Percentiles rank a stretch among this genome's conserved stretches.
These are phyloP conservation scores for Xylaria sp. DNA, from an alignment of 2,329 filamentous ascomycete genomes.

Conservation along the genomic window DNA sequence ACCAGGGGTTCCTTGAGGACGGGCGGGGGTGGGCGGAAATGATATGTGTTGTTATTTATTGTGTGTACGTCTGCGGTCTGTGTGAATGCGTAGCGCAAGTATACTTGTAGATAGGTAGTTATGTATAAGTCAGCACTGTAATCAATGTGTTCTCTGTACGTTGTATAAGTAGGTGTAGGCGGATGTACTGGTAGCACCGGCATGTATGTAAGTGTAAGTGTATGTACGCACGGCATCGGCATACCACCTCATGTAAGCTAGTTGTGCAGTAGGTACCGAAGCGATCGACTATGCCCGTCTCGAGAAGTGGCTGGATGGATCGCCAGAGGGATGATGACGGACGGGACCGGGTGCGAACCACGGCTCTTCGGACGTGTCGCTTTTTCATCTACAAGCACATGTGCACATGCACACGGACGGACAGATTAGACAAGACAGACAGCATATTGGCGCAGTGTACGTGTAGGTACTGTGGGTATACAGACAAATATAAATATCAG, in stretches of 20 bases:
- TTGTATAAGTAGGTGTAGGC: neutral
- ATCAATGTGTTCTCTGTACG: constrained; percentile 1
- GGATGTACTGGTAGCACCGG: constrained; percentile 1
- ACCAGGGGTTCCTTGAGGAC: constrained; percentile 13
- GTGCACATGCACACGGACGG: constrained; percentile 1
- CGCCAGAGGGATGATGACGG: constrained; percentile 16
- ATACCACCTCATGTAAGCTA: constrained; percentile 32
- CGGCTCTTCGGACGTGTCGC: constrained; percentile 20
- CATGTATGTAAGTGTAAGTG: constrained; percentile 6
- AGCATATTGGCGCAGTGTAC: neutral
- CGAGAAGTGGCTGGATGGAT: constrained; percentile 11
- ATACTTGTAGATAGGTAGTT: constrained; percentile 19
- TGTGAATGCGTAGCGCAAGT: constrained; percentile 6
- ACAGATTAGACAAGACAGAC: neutral
- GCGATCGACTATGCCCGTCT: constrained; percentile 9
- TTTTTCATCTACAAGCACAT: constrained; percentile 8
- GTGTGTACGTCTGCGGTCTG: constrained; percentile 9
- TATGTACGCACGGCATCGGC: constrained; percentile 33
- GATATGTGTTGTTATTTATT: constrained; percentile 3
- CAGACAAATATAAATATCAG: neutral
- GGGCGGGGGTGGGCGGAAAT: constrained; percentile 3
- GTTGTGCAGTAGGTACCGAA: constrained; percentile 25
- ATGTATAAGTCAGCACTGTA: neutral
- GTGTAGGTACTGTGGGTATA: neutral
- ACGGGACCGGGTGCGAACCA: constrained; percentile 2